Base-by-base conservation (phyloP, 1,284 basidiomycete species). In the Phylloboletellus chloephorus region DNA sequence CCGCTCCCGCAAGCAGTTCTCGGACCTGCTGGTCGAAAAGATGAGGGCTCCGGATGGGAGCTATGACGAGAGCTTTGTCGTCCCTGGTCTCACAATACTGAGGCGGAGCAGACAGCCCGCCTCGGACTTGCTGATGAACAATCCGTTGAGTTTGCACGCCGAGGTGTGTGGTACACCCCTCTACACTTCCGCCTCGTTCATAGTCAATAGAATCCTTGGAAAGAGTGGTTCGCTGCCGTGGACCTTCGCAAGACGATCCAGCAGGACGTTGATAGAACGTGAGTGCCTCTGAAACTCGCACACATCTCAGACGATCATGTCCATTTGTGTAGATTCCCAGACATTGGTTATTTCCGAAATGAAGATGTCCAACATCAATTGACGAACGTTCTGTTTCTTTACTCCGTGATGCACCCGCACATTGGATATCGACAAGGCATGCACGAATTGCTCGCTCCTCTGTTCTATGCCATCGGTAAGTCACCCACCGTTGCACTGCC, bases 371-470 rank as follows among this genome's bases (percentile, higher is more conserved):
- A 90, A 56, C 68, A 71, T n/a, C 79, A 84, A 55, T 69, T 96
- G 30, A 87, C 86, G 0, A 86, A 90, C 50, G 80, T 94, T 20
- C 70, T 97, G 12, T 94, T 90, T 61, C 66, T 96, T 15, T 88
- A 86, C 56, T 79, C 85, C 13, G 72, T 77, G 28, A 76, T 78
- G 56, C 79, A 92, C 61, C 78, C 85, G 1, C 73, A 82, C 37
- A 78, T 93, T 15, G 90, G 91, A 21, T 96, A 96, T 58, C 76
- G 93, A 22, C 86, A 95, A 73, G 93, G 93, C 35, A 96, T 97
- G 93, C 93, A 97, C 59, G 93, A 97, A 60, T 69, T 96, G 4
- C 74, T 95, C 6, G 93, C 91, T 1, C 85, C 88, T 0, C 63
- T 95, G 22, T 85, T 88, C 51, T 78, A 85, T 56, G 82, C 82